Percentiles rank a stretch among this genome's conserved stretches.
Evolutionary conservation across 2,329 filamentous ascomycete species (phyloP).

Genomic region (Cladosporium sp.): DNA sequence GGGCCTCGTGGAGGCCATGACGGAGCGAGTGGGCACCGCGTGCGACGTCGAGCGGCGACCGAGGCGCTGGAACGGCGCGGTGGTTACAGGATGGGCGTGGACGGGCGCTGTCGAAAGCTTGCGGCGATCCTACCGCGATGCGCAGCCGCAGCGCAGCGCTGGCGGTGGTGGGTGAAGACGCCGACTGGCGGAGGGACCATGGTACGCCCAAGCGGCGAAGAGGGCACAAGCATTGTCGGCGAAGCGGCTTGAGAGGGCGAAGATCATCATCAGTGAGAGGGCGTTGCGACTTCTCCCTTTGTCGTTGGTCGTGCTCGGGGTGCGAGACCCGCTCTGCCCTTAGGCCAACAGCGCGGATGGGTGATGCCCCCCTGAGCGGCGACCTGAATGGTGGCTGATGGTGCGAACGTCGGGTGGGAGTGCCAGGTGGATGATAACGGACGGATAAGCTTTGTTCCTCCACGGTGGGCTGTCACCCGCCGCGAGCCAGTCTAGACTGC

Average conservation of each 20-base stretch:
- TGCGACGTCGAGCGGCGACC: background rate
- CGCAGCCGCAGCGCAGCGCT: background rate
- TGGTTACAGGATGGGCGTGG: no score
- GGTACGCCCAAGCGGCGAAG: background rate
- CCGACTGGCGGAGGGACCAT: background rate
- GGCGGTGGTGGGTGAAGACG: background rate
- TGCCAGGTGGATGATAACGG: no score
- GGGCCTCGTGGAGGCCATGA: background rate
- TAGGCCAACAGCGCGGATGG: background rate
- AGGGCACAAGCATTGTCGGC: constrained; percentile 5
- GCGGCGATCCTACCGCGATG: background rate
- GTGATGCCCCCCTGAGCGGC: background rate
- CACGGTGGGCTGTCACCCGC: no score
- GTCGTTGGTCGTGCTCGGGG: background rate
- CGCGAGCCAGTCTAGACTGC: no score
- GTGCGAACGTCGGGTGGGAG: no score
- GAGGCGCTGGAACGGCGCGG: background rate
- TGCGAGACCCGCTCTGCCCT: no score
- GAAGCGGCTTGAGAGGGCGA: background rate
- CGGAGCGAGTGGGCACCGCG: background rate
- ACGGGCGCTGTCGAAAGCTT: background rate
- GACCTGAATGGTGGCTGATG: no score
- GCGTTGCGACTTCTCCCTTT: background rate
- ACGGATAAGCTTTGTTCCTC: no score
- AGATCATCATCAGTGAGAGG: background rate